Percentiles rank a stretch among this genome's conserved stretches.
Conservation (phyloP, 768 basidiomycete species). For the Xerocomellus chrysenteron region DNA sequence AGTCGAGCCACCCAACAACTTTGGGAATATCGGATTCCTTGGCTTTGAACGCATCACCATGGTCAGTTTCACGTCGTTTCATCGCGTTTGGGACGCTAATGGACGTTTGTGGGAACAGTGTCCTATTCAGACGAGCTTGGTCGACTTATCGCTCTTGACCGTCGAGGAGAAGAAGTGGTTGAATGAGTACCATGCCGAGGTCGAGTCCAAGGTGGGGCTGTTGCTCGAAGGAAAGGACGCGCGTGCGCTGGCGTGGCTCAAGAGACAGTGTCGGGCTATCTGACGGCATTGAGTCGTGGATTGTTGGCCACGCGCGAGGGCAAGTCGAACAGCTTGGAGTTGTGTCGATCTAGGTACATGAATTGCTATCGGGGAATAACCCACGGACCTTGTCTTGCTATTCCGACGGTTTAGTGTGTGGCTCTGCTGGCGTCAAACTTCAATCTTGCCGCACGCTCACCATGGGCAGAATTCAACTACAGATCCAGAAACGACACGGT, state of each 20-base stretch:
- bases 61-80: slow-evolving; percentile 44
- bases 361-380: neutral
- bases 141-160: slow-evolving; percentile 62
- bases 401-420: neutral
- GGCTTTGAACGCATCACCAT: slow-evolving; percentile 86
- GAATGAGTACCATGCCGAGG: slow-evolving; percentile 78
- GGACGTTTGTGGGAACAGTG: slow-evolving; percentile 37
- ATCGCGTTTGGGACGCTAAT: neutral
- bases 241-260: slow-evolving; percentile 26
- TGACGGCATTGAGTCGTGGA: neutral
- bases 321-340: neutral
- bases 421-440: no score
- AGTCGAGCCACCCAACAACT: slow-evolving; percentile 70
- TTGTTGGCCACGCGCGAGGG: neutral
- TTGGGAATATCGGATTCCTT: slow-evolving; percentile 80
- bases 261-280: slow-evolving; percentile 16
- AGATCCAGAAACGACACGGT: no score
- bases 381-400: neutral
- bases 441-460: no score
- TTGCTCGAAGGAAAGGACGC: slow-evolving; percentile 46
- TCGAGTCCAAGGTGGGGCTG: slow-evolving; percentile 51
- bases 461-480: no score
- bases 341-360: neutral
- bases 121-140: slow-evolving; percentile 84
- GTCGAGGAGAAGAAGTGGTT: slow-evolving; percentile 78